Evolutionary conservation across 2,329 filamentous ascomycete genomes (phyloP).

Genomic region (Penicillium nordicum): DNA sequence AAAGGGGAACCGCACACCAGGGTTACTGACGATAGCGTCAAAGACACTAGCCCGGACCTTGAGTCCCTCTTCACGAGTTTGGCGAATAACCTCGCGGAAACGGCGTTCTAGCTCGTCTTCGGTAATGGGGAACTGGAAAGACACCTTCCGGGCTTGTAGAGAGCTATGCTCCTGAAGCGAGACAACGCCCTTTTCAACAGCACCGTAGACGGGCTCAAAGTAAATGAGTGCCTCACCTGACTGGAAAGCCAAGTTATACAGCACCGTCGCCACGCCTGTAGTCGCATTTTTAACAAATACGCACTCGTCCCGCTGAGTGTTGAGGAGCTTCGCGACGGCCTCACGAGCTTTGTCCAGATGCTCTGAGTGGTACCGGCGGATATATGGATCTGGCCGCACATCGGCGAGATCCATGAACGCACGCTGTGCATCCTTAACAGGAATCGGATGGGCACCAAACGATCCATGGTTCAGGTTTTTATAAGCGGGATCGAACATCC

Average conservation of each 20-base stretch:
- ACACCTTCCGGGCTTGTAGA: slow-evolving; percentile 52
- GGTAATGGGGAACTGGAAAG: slow-evolving; percentile 64
- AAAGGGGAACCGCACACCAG: slow-evolving; percentile 77
- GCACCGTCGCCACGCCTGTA: slow-evolving; percentile 64
- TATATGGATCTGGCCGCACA: slow-evolving; percentile 68
- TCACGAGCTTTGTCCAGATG: slow-evolving; percentile 63
- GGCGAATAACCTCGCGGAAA: slow-evolving; percentile 59
- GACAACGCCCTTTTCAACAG: slow-evolving; percentile 69
- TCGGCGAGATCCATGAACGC: slow-evolving; percentile 67
- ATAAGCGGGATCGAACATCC: slow-evolving; percentile 66
- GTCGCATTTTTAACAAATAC: slow-evolving; percentile 84
- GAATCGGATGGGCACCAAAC: slow-evolving; percentile 70
- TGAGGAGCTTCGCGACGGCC: slow-evolving; percentile 63
- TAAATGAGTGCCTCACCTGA: slow-evolving; percentile 69
- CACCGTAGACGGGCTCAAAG: slow-evolving; percentile 76
- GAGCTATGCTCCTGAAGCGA: slow-evolving; percentile 67
- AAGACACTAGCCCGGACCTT: slow-evolving; percentile 68
- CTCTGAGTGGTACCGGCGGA: slow-evolving; percentile 63
- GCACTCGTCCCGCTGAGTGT: slow-evolving; percentile 61
- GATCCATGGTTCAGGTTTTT: slow-evolving; percentile 80
- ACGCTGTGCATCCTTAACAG: slow-evolving; percentile 58
- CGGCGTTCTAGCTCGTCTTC: slow-evolving; percentile 62
- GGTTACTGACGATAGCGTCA: slow-evolving; percentile 75
- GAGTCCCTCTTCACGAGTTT: slow-evolving; percentile 56
- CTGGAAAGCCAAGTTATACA: slow-evolving; percentile 69